Evolutionary conservation across 75 land plant genomes (phyloP).

Genomic region (Chamaecyparis obtusa): DNA sequence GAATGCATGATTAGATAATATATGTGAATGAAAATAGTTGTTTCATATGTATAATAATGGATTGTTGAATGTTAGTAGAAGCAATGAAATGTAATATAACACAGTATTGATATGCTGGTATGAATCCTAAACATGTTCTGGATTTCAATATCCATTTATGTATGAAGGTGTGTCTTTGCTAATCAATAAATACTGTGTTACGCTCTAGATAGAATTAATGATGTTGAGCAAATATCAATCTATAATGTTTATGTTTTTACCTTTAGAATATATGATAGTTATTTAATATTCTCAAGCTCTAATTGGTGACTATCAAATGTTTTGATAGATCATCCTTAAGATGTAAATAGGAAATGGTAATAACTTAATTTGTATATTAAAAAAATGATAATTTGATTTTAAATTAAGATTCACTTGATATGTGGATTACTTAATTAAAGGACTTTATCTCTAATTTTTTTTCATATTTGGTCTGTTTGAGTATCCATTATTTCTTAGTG

Average conservation of each 20-base stretch:
- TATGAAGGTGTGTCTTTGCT: no score
- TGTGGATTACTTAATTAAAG: neutral
- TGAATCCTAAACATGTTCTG: neutral
- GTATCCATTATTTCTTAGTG: neutral
- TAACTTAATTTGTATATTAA: no score
- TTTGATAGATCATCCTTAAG: neutral
- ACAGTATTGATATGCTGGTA: neutral
- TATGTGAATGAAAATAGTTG: neutral
- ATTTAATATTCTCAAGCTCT: neutral
- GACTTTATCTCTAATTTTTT: neutral
- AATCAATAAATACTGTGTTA: neutral
- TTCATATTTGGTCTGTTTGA: neutral
- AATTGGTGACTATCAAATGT: neutral
- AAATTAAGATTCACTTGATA: neutral
- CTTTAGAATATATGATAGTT: neutral
- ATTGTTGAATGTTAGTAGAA: neutral
- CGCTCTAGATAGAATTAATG: neutral
- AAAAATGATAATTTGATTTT: neutral
- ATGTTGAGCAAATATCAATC: neutral
- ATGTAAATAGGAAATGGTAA: neutral
- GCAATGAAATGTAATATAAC: neutral
- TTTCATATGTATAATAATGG: neutral
- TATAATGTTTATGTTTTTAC: no score
- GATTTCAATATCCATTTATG: neutral
- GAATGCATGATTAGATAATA: neutral